These are phyloP conservation scores for Ustilago shanxiensis DNA, from an alignment of 1,284 basidiomycete genomes.

Conservation along the genomic window DNA sequence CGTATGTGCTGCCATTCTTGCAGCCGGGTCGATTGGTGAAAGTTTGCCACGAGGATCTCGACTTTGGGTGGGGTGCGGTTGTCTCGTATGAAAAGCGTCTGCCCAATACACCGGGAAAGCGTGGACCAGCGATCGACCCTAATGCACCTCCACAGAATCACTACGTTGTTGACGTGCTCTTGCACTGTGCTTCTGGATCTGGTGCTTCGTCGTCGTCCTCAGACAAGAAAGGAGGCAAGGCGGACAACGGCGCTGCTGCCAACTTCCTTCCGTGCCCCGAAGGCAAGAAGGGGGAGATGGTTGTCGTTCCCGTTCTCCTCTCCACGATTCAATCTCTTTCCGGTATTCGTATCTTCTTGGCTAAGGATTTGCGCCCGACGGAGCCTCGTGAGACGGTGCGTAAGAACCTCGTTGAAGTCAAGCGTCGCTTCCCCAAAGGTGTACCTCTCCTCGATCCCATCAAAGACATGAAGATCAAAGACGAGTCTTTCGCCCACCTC, in stretches of 20 bases:
- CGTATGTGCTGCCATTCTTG: slow-evolving; percentile 91
- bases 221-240: slow-evolving; percentile 31
- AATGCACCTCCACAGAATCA: slow-evolving; percentile 87
- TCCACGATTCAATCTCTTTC: slow-evolving; percentile 88
- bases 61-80: slow-evolving; percentile 97
- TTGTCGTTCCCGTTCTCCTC: slow-evolving; percentile 89
- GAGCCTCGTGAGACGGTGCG: slow-evolving; percentile 84
- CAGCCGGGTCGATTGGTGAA: slow-evolving; percentile 91
- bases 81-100: slow-evolving; percentile 90
- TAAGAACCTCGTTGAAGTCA: slow-evolving; percentile 90
- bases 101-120: slow-evolving; percentile 68
- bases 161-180: slow-evolving; percentile 92
- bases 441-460: slow-evolving; percentile 90
- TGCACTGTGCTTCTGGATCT: slow-evolving; percentile 82
- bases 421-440: slow-evolving; percentile 86
- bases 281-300: slow-evolving; percentile 74
- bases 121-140: slow-evolving; percentile 47
- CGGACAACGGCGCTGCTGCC: slow-evolving; percentile 5
- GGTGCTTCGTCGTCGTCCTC: slow-evolving; percentile 16
- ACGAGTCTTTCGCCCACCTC: slow-evolving; percentile 89
- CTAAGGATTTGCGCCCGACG: slow-evolving; percentile 86
- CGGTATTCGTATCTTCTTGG: slow-evolving; percentile 86
- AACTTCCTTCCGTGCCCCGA: slow-evolving; percentile 53
- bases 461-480: slow-evolving; percentile 95
- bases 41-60: slow-evolving; percentile 84